Base-by-base conservation (phyloP, 176 grass and related monocot genomes). In the Oryza officinalis region DNA sequence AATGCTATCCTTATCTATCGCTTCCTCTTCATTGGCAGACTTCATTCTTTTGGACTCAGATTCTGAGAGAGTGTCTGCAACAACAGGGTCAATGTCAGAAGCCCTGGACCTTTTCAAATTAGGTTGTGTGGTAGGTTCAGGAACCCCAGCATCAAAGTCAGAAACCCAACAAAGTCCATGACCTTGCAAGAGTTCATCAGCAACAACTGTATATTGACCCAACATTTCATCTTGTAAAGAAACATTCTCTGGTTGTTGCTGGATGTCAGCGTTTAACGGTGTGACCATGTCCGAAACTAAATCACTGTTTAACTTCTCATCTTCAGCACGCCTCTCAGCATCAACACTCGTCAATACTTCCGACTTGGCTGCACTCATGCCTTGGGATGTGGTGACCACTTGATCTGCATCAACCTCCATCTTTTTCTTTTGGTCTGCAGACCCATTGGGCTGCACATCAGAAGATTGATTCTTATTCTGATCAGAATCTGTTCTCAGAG, bases 161-260 rank as follows among this genome's bases (percentile, higher is more conserved):
- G 93, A 89, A 85, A 80, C 93, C 96, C 96, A 99, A 81, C 59
- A 89, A 78, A 99, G 96, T 28, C 96, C 96, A 69, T 99, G 93
- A 85, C 93, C 96, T 83, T 96, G 96, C 89, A 96, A 80, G 27
- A 99, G 91, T 52, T 99, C 96, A 90, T 96, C 93, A 84, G 90
- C 73, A 32, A 86, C 87, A 82, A 85, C 70, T 74, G 84, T 74
- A 70, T 81, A 89, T 59, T 91, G 86, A 81, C 77, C 87, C 72
- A 79, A 75, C 27, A 87, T 80, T 66, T 83, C 88, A 74, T 79
- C 84, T 65, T 90, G 82, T 49, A 75, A 84, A 65, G 75, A 78
- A 86, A 68, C 41, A 74, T 77, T 28, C 35, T 61, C 84, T 61
- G 61, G 65, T 49, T 86, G 87, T 59, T 68, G 79, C 77, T 88